Evolutionary conservation across 352 stramenopile species (phyloP), one percentile per base, ranked within the genome.

Genomic region (Pythium coloratum): DNA sequence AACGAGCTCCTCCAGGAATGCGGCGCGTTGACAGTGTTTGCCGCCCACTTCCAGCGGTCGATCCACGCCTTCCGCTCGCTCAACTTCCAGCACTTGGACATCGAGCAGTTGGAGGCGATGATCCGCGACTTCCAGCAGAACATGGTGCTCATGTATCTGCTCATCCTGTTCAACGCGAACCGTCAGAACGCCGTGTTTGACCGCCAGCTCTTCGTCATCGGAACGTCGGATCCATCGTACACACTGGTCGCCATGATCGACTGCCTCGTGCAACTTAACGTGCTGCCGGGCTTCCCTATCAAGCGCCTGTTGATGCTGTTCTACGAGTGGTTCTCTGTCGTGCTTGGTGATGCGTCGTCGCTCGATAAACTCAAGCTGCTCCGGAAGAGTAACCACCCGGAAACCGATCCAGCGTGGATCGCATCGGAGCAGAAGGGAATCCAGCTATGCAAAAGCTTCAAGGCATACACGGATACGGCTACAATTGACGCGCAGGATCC

Each of bases 1-100:
- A 92, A 91, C 59, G 81, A 92, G 54, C 53, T 91, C 64, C 69
- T 94, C 59, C 80, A 88, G 55, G 81, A 92, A 32, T 90, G 84
- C 42, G 86, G 86, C 18, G 86, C 84, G 20, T 68, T 94, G 6
- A 61, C 76, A 4, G 82, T 91, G 36, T 92, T 91, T 66, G 70
- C 81, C 6, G 70, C 86, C 50, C 74, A 88, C 59, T 69, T 94
- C 2, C 76, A 82, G 66, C 76, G 75, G 24, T 87, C 84, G 2
- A 81, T 94, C 24, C 76, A 91, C 63, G 79, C 76, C 4, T 85
- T 94, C 47, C 82, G 78, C 10, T 69, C 74, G 16, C 73, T 94
- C 53, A 91, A 92, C 64, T 89, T 92, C 54, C 80, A 90, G 69
- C 80, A 87, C 33, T 62, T 91, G 57, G 82, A 92, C 51, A 55